Evolutionary conservation across 345 rosid genomes (phyloP), one percentile per base, ranked within the genome.

Genomic region (Angophora floribunda): DNA sequence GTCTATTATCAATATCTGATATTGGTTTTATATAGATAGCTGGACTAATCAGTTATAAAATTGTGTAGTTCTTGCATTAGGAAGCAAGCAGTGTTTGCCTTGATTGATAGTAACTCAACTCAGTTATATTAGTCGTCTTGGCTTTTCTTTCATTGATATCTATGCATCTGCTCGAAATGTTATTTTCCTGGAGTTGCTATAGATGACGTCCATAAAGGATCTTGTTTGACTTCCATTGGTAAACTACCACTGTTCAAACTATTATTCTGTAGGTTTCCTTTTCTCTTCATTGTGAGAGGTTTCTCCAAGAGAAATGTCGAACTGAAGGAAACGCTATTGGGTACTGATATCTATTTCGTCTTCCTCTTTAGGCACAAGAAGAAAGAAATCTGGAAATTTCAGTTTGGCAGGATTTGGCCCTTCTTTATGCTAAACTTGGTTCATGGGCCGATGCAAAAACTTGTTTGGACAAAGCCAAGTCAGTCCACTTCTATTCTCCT

Each of bases 341-440:
- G 51, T 67, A 30, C 85, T 67, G 44, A n/a, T 52, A 50, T 49
- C 21, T 85, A 24, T 45, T 63, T 57, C 51, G 67, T 70, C 87
- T 59, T 63, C 85, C 47, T 89, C 90, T 85, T 57, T 93, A 98
- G 99, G 91, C 52, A 86, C 55, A 78, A 88, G 89, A 88, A 28
- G 92, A 90, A 85, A 92, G 91, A 90, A 93, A 91, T 36, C 88
- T 92, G 91, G 99, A 97, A 93, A 88, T 88, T 49, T 93, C 91
- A 88, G 94, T 95, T 50, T 98, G 99, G 99, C 96, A 95, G 92
- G 97, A 98, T 92, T 92, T 98, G 90, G 94, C 97, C 36, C 86
- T 89, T 50, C 91, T 97, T 90, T 97, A 97, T 30, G 89, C 94
- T 85, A 94, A 92, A 89, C 91, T 96, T 51, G 93, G 96, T 85